phyloP scores from a whole-genome alignment of 2,329 filamentous ascomycete genomes.

The Phaeosphaeriaceae sp. region DNA sequence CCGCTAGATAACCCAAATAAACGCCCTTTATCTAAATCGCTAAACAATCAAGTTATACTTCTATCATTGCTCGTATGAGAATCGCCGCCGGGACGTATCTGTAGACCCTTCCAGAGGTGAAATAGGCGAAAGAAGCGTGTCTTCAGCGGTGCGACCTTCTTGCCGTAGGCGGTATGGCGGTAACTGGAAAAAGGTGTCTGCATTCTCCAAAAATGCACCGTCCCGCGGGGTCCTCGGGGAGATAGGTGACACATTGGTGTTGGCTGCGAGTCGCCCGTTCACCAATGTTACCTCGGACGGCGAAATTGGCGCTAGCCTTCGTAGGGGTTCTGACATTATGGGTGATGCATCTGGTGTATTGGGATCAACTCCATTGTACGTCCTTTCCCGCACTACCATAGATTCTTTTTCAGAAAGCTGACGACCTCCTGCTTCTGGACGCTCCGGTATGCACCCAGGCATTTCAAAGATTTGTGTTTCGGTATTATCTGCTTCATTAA shows the following conservation, averaged over 20 bases:
- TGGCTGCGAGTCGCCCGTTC: conserved; percentile 26
- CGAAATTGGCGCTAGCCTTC: conserved; percentile 31
- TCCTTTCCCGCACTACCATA: conserved; percentile 52
- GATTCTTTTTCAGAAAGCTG: conserved; percentile 57
- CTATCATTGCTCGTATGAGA: conserved; percentile 48
- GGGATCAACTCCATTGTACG: conserved; percentile 55
- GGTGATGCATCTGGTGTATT: conserved; percentile 26
- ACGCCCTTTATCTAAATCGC: conserved; percentile 14
- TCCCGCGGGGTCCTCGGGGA: conserved; percentile 41
- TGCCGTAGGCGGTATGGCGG: conserved; percentile 30
- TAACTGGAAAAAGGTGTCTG: conserved; percentile 39
- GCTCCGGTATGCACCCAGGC: conserved; percentile 62
- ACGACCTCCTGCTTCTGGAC: conserved; percentile 57
- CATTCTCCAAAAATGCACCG: conserved; percentile 39
- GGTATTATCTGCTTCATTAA: conserved; percentile 45
- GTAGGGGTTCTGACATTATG: conserved; percentile 22
- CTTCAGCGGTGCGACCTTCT: conserved; percentile 32
- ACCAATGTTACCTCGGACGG: conserved; percentile 39
- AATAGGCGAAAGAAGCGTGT: conserved; percentile 41
- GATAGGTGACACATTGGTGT: conserved; percentile 33
- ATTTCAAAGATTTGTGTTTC: conserved; percentile 55
- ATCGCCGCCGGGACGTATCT: conserved; percentile 40
- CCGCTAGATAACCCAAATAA: conserved; percentile 8
- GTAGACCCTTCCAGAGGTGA: conserved; percentile 42
- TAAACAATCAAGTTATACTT: conserved; percentile 18